Percentiles rank a stretch among this genome's conserved stretches.
These are phyloP conservation scores for Dimocarpus longan DNA, from an alignment of 345 rosid species.

Conservation along the genomic window DNA sequence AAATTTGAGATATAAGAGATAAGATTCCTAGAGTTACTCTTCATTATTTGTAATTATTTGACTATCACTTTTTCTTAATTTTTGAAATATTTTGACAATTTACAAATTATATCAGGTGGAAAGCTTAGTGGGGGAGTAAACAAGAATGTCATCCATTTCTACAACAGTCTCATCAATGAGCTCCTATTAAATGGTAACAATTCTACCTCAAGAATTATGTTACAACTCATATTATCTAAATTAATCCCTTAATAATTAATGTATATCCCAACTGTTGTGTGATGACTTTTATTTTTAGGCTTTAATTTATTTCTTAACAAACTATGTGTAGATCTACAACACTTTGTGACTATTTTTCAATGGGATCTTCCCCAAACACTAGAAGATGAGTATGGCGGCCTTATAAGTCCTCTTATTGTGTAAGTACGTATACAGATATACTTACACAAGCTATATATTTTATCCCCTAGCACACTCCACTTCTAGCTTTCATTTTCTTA, in stretches of 20 bases:
- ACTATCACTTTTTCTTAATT: neutral
- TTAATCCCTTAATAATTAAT: too few relatives aligned
- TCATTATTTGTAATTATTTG: too few relatives aligned
- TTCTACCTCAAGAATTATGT: too few relatives aligned
- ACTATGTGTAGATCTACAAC: constrained; percentile 36
- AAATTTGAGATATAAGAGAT: too few relatives aligned
- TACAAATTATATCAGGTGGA: neutral
- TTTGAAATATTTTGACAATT: neutral
- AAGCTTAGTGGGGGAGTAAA: too few relatives aligned
- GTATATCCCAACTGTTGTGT: neutral
- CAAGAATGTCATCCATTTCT: too few relatives aligned
- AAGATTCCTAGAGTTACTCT: too few relatives aligned
- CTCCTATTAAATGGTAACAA: neutral
- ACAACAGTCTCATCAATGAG: too few relatives aligned
- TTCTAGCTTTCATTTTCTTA: too few relatives aligned
- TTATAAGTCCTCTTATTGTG: constrained; percentile 46
- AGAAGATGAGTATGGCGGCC: constrained; percentile 59
- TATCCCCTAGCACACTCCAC: too few relatives aligned
- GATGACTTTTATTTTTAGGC: neutral
- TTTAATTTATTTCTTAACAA: neutral
- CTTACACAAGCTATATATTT: neutral
- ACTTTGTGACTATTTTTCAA: constrained; percentile 53
- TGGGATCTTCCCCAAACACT: constrained; percentile 58
- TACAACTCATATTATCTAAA: too few relatives aligned
- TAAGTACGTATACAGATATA: constrained; percentile 20